Conservation (phyloP, 345 rosid genomes). For the Lumnitzera racemosa region DNA sequence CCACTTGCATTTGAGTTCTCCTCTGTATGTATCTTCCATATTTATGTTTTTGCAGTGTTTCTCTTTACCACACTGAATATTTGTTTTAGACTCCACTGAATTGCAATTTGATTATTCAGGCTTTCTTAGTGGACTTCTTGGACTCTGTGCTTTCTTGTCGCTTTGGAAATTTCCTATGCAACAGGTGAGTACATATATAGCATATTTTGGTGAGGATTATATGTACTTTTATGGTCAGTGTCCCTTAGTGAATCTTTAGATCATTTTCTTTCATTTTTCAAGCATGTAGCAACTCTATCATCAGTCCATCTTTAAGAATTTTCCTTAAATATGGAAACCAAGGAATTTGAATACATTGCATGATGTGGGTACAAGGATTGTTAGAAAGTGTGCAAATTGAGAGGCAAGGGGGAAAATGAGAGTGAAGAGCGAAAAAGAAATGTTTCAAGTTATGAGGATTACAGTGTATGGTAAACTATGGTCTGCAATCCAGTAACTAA, state of each 20-base stretch:
- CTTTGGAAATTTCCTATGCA: conserved; percentile 93
- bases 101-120: conserved; percentile 34
- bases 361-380: too few relatives aligned
- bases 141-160: conserved; percentile 87
- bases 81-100: not conserved
- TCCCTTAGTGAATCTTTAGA: not conserved
- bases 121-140: conserved; percentile 85
- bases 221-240: not conserved
- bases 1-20: conserved; percentile 96
- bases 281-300: too few relatives aligned
- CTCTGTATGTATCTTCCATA: conserved; percentile 52
- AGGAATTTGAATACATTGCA: too few relatives aligned
- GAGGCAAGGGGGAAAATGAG: too few relatives aligned
- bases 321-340: too few relatives aligned
- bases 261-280: not conserved
- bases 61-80: not conserved
- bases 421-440: too few relatives aligned
- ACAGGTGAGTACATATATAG: conserved; percentile 33
- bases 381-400: too few relatives aligned
- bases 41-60: conserved; percentile 2
- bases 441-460: too few relatives aligned
- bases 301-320: too few relatives aligned
- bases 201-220: not conserved
- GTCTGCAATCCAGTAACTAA: too few relatives aligned
- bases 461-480: too few relatives aligned